These are phyloP conservation scores for Diplodia seriata DNA, from an alignment of 2,329 filamentous ascomycete genomes.

Conservation along the genomic window DNA sequence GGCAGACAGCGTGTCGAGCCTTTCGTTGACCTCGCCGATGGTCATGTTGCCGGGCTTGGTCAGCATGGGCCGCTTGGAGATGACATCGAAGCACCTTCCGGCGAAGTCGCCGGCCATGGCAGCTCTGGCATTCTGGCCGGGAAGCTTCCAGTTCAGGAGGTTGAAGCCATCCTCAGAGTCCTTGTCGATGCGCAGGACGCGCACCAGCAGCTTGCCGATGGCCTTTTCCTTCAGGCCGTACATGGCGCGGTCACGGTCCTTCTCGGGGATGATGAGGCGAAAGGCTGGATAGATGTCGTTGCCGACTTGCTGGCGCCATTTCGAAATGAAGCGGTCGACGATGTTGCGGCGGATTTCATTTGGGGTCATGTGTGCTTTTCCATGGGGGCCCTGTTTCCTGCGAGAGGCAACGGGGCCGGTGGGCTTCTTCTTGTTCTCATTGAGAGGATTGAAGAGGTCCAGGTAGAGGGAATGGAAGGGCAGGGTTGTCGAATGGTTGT, in stretches of 20 bases:
- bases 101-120: slow-evolving; percentile 89
- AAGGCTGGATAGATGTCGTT: slow-evolving; percentile 93
- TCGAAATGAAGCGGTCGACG: slow-evolving; percentile 82
- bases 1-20: slow-evolving; percentile 78
- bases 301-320: slow-evolving; percentile 88
- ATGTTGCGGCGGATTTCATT: slow-evolving; percentile 81
- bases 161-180: slow-evolving; percentile 87
- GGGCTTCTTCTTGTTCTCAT: slow-evolving; percentile 77
- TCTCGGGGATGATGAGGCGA: slow-evolving; percentile 88
- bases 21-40: slow-evolving; percentile 86
- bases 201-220: slow-evolving; percentile 89
- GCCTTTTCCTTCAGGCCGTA: slow-evolving; percentile 94
- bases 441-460: slow-evolving; percentile 80
- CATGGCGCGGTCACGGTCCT: slow-evolving; percentile 89
- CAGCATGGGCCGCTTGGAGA: slow-evolving; percentile 82
- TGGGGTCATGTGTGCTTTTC: slow-evolving; percentile 66
- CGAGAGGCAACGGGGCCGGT: slow-evolving; percentile 61
- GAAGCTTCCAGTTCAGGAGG: slow-evolving; percentile 90
- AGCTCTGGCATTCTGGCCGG: slow-evolving; percentile 68
- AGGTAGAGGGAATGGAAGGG: slow-evolving; percentile 81
- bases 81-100: slow-evolving; percentile 82
- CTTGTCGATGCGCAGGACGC: slow-evolving; percentile 88
- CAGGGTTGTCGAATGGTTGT: slow-evolving; percentile 79
- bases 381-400: slow-evolving; percentile 66
- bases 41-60: slow-evolving; percentile 77